Evolutionary conservation across 495 filamentous ascomycete species (phyloP).

Genomic region (Tetracladium setigerum): DNA sequence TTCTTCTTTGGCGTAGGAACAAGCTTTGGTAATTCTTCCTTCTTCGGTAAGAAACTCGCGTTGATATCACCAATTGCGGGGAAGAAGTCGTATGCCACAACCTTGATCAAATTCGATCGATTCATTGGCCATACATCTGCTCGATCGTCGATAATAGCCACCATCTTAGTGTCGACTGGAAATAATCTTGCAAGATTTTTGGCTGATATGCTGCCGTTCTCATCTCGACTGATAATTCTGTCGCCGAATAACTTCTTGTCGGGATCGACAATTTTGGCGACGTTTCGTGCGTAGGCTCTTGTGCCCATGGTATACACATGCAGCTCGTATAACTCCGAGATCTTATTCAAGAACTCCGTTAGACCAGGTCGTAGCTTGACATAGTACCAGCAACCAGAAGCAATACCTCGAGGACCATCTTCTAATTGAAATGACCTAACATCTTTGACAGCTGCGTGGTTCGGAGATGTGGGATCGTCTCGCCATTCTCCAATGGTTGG

Average conservation of each 20-base stretch:
- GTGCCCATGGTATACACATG: slow-evolving; percentile 99
- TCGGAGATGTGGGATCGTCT: slow-evolving; percentile 77
- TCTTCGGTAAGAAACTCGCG: slow-evolving; percentile 89
- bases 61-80: slow-evolving; percentile 98
- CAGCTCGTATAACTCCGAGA: slow-evolving; percentile 81
- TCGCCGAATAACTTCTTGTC: slow-evolving; percentile 85
- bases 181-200: slow-evolving; percentile 91
- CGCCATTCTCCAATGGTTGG: slow-evolving; percentile 96
- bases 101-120: slow-evolving; percentile 89
- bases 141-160: slow-evolving; percentile 96
- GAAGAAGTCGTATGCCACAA: slow-evolving; percentile 93
- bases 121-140: slow-evolving; percentile 97
- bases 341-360: slow-evolving; percentile 68
- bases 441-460: slow-evolving; percentile 83
- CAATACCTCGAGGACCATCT: slow-evolving; percentile 59
- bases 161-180: slow-evolving; percentile 97
- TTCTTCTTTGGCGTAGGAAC: slow-evolving; percentile 10
- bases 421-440: slow-evolving; percentile 85
- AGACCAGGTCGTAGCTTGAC: slow-evolving; percentile 96
- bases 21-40: slow-evolving; percentile 55
- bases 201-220: slow-evolving; percentile 83
- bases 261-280: slow-evolving; percentile 90
- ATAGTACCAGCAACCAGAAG: slow-evolving; percentile 83
- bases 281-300: slow-evolving; percentile 82
- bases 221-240: slow-evolving; percentile 89